These are phyloP conservation scores for Phytophthora syringae DNA, from an alignment of 352 stramenopile genomes.

Conservation along the genomic window DNA sequence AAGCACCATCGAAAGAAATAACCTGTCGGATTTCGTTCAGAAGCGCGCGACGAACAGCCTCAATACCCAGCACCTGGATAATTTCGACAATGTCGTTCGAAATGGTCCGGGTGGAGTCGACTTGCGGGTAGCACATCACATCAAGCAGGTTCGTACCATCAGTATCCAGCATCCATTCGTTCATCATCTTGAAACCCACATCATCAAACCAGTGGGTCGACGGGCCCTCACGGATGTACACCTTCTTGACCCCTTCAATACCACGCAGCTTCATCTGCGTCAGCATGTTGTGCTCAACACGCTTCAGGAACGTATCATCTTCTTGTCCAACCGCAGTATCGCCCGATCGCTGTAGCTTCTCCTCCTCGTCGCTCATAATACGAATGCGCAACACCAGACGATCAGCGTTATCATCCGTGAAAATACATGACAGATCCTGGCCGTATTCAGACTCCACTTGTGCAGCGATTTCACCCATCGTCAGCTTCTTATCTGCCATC, in stretches of 20 bases:
- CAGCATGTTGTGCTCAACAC: conserved; percentile 98
- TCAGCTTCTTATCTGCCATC: conserved; percentile 97
- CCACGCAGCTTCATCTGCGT: conserved; percentile 97
- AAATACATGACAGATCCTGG: conserved; percentile 96
- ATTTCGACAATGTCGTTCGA: conserved; percentile 99
- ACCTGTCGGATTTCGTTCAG: conserved; percentile 98
- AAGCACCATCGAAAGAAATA: conserved; percentile 99
- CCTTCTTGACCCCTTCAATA: conserved; percentile 98
- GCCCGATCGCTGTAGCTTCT: conserved; percentile 80
- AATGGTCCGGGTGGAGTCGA: conserved; percentile 97
- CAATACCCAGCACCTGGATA: conserved; percentile 95
- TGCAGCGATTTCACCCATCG: conserved; percentile 96
- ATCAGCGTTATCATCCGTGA: conserved; percentile 98
- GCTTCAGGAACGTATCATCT: conserved; percentile 97
- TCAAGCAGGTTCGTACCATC: conserved; percentile 99
- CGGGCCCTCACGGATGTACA: conserved; percentile 97
- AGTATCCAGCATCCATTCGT: conserved; percentile 99
- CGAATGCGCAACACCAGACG: conserved; percentile 97
- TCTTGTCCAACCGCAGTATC: conserved; percentile 91
- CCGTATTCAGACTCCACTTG: conserved; percentile 97
- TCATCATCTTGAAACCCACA: conserved; percentile 94
- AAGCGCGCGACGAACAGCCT: conserved; percentile 88
- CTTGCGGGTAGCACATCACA: conserved; percentile 96
- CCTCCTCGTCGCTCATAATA: conserved; percentile 95
- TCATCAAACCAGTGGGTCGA: conserved; percentile 96